Conservation (phyloP, 2,329 filamentous ascomycete species). For the Coniella vitis region DNA sequence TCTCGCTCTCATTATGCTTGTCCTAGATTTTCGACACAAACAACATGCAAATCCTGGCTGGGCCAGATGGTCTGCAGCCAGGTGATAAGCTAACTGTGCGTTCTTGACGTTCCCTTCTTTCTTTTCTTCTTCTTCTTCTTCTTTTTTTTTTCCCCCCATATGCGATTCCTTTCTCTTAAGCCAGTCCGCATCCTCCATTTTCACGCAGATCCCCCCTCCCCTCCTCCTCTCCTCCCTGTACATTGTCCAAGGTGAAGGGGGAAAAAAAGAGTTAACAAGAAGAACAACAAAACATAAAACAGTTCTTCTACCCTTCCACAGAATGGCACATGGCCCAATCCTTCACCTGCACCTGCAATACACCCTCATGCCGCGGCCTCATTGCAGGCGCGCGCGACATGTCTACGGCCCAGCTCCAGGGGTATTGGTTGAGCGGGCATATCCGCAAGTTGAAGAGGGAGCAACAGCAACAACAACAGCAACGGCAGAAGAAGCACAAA, state of each 20-base stretch:
- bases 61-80: conserved; percentile 44
- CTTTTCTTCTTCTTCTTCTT: neutral
- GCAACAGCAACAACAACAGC: conserved; percentile 17
- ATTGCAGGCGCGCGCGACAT: conserved; percentile 60
- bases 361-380: conserved; percentile 48
- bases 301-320: conserved; percentile 71
- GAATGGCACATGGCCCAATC: conserved; percentile 70
- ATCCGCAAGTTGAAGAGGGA: conserved; percentile 50
- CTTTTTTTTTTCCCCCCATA: neutral
- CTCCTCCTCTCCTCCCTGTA: no score
- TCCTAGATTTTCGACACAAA: conserved; percentile 53
- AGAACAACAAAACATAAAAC: neutral
- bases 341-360: conserved; percentile 59
- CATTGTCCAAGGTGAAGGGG: no score
- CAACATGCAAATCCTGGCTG: conserved; percentile 50
- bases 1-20: no score
- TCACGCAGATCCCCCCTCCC: no score
- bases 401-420: conserved; percentile 43
- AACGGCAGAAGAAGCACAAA: neutral
- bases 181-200: no score
- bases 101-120: conserved; percentile 3
- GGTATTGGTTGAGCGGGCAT: conserved; percentile 56
- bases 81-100: conserved; percentile 53
- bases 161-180: no score
- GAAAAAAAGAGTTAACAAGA: no score